phyloP scores from a whole-genome alignment of 2,329 filamentous ascomycete genomes.

The Colletotrichum sp. region DNA sequence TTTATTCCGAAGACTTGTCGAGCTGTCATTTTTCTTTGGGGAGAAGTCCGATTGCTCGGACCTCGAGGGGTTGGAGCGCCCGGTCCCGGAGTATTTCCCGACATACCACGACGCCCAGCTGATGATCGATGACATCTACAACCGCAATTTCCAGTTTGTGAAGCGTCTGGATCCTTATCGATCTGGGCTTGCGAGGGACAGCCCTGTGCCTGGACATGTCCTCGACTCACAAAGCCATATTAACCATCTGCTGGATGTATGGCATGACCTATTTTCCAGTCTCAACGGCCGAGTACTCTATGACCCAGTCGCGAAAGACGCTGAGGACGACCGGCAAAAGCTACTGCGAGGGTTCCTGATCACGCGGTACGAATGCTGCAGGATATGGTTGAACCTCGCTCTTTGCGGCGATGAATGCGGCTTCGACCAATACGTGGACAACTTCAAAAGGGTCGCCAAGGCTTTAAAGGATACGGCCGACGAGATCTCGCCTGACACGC shows the following conservation, averaged over 20 bases:
- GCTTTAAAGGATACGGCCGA: background rate
- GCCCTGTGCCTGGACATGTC: background rate
- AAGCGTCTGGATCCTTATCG: constrained; percentile 32
- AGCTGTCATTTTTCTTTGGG: constrained; percentile 10
- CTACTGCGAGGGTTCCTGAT: background rate
- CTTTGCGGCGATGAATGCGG: constrained; percentile 33
- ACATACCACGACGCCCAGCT: constrained; percentile 33
- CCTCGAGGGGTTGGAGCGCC: constrained; percentile 12
- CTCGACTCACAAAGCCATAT: background rate
- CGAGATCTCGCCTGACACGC: background rate
- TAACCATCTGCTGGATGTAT: constrained; percentile 6
- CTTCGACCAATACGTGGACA: background rate
- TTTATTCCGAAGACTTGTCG: background rate
- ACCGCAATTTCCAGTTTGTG: constrained; percentile 34
- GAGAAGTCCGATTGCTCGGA: constrained; percentile 22
- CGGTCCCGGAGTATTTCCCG: background rate
- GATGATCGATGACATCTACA: constrained; percentile 32
- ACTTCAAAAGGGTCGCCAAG: background rate
- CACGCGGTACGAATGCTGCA: constrained; percentile 15
- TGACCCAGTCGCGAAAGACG: constrained; percentile 32
- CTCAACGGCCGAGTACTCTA: constrained; percentile 33
- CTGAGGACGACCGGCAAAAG: background rate
- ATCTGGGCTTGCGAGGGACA: constrained; percentile 4
- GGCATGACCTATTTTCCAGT: constrained; percentile 23
- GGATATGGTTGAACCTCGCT: constrained; percentile 28